These are phyloP conservation scores for Ceratocystis papillata DNA, from an alignment of 2,329 filamentous ascomycete genomes.

Conservation along the genomic window DNA sequence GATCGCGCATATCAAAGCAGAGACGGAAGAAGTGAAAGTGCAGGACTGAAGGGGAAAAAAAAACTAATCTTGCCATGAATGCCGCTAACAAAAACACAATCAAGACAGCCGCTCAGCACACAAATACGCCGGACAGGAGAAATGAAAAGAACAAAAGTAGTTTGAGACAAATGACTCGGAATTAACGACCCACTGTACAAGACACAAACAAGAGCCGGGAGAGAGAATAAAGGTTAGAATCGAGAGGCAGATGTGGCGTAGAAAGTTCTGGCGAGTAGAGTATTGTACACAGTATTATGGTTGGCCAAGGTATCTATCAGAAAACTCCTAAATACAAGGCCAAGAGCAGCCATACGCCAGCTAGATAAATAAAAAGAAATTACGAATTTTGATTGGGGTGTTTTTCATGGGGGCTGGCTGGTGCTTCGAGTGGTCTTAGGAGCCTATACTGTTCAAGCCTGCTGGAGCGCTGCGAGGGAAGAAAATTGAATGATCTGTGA, in stretches of 20 bases:
- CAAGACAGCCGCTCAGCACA: slow-evolving; percentile 8
- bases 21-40: neutral
- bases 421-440: neutral
- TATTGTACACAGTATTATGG: neutral
- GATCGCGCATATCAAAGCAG: slow-evolving; percentile 5
- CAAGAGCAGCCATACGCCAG: neutral
- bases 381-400: neutral
- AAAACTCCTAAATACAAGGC: too few relatives aligned
- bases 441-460: neutral
- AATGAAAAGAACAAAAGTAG: slow-evolving; percentile 15
- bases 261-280: neutral
- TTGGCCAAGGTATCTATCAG: neutral
- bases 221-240: neutral
- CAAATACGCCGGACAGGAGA: neutral
- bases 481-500: slow-evolving; percentile 3
- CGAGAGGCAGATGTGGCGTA: neutral
- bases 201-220: neutral
- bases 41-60: slow-evolving; percentile 26
- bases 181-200: neutral
- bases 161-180: slow-evolving; percentile 3
- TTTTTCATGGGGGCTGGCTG: neutral
- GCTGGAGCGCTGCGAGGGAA: neutral
- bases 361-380: neutral
- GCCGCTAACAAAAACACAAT: slow-evolving; percentile 15
- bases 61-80: slow-evolving; percentile 14